phyloP scores from a whole-genome alignment of 805 yeast genomes.

The Lachancea kluyveri region DNA sequence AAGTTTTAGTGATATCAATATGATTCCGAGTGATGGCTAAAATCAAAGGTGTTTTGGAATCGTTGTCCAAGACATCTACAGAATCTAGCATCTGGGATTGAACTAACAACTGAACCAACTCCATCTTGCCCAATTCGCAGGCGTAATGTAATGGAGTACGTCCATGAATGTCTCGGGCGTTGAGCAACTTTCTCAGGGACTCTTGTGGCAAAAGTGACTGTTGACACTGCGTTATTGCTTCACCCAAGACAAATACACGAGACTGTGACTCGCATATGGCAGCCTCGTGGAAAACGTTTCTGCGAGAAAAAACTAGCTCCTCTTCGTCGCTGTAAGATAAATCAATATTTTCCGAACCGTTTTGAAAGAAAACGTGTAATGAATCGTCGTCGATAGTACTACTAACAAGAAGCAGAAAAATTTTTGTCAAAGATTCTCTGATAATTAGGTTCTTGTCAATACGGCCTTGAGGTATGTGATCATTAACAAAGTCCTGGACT shows the following conservation, averaged over 20 bases:
- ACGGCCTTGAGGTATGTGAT: conserved; percentile 9
- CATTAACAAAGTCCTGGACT: conserved; percentile 16
- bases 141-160: conserved; percentile 86
- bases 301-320: conserved; percentile 44
- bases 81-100: conserved; percentile 26
- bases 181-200: conserved; percentile 23
- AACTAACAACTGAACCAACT: conserved; percentile 36
- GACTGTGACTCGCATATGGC: conserved; percentile 27
- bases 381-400: conserved; percentile 51
- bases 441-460: conserved; percentile 17
- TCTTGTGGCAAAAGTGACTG: conserved; percentile 13
- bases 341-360: conserved; percentile 41
- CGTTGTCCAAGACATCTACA: conserved; percentile 50
- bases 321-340: conserved; percentile 59
- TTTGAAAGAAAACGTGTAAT: conserved; percentile 39
- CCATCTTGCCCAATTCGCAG: conserved; percentile 49
- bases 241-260: conserved; percentile 25
- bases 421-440: conserved; percentile 46
- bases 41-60: conserved; percentile 75
- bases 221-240: conserved; percentile 15
- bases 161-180: conserved; percentile 58
- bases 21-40: conserved; percentile 70
- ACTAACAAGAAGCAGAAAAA: conserved; percentile 63
- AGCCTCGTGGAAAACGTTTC: conserved; percentile 72
- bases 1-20: conserved; percentile 41